These are phyloP conservation scores for Epichloe festucae DNA, from an alignment of 2,329 filamentous ascomycete genomes.

Conservation along the genomic window DNA sequence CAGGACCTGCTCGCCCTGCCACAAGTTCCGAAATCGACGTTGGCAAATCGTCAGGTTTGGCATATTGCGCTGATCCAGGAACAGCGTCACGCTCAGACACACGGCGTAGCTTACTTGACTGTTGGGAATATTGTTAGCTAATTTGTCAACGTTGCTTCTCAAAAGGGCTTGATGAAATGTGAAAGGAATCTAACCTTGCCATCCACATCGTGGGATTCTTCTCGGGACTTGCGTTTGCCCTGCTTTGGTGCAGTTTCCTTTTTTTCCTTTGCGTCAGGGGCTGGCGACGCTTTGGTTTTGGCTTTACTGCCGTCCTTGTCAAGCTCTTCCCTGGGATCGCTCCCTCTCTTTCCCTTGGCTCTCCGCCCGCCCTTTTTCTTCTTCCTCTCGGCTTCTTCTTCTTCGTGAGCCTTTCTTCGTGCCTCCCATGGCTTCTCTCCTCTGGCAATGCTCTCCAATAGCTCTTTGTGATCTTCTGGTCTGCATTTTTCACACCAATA, in stretches of 20 bases:
- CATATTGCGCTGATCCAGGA: constrained; percentile 27
- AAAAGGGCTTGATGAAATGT: neutral
- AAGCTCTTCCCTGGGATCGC: constrained; percentile 50
- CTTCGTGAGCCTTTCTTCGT: constrained; percentile 48
- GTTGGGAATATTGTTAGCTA: neutral
- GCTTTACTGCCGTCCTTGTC: constrained; percentile 27
- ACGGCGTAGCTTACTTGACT: constrained; percentile 38
- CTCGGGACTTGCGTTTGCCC: constrained; percentile 44
- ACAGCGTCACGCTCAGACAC: constrained; percentile 36
- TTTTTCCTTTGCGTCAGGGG: constrained; percentile 33
- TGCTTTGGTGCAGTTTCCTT: constrained; percentile 30
- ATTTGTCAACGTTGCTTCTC: neutral
- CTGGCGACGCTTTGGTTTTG: constrained; percentile 27
- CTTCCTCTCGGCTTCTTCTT: constrained; percentile 46
- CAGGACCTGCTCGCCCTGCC: constrained; percentile 52
- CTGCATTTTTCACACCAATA: constrained; percentile 91
- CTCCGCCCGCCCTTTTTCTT: constrained; percentile 49
- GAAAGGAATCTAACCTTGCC: constrained; percentile 28
- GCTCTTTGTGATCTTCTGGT: constrained; percentile 68
- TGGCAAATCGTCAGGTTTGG: constrained; percentile 38
- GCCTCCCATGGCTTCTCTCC: constrained; percentile 84
- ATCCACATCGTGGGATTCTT: constrained; percentile 41
- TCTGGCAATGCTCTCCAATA: constrained; percentile 62
- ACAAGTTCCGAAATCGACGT: constrained; percentile 42
- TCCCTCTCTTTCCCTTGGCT: constrained; percentile 49